phyloP scores from a whole-genome alignment of 495 filamentous ascomycete species.

The Geoglossum glabrum region DNA sequence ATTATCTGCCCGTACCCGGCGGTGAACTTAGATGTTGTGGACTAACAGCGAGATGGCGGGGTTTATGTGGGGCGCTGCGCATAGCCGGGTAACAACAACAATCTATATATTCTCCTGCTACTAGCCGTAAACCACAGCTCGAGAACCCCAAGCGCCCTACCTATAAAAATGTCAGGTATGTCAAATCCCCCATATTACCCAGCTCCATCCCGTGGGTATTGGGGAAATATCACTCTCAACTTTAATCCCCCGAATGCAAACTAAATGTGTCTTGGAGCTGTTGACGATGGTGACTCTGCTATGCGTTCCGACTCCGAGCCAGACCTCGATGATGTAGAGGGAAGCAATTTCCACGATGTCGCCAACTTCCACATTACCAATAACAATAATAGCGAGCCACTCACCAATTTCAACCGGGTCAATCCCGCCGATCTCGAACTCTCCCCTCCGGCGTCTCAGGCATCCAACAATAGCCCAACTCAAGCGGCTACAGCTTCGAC shows the following conservation, averaged over 20 bases:
- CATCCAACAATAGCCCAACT: background rate
- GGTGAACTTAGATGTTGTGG: background rate
- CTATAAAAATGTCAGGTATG: background rate
- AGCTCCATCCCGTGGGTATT: too few relatives aligned
- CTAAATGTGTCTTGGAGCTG: background rate
- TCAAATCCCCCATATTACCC: too few relatives aligned
- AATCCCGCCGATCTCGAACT: background rate
- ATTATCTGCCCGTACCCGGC: background rate
- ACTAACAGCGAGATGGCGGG: background rate
- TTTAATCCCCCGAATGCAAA: too few relatives aligned
- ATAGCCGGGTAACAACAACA: background rate
- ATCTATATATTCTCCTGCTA: too few relatives aligned
- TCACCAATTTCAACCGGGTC: background rate
- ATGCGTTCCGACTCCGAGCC: background rate
- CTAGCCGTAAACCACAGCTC: background rate
- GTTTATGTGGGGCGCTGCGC: background rate
- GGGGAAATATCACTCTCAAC: background rate
- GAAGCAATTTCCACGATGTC: background rate
- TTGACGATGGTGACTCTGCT: background rate
- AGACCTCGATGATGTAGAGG: slow-evolving; percentile 1
- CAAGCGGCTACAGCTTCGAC: background rate
- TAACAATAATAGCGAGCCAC: background rate
- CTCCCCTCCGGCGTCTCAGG: background rate
- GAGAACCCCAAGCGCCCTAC: background rate
- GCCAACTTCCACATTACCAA: background rate